A percentile compares a stretch with the other conserved stretches of the same genome.
Conservation (phyloP, 2,329 filamentous ascomycete species). For the Penicillium rolfsii region DNA sequence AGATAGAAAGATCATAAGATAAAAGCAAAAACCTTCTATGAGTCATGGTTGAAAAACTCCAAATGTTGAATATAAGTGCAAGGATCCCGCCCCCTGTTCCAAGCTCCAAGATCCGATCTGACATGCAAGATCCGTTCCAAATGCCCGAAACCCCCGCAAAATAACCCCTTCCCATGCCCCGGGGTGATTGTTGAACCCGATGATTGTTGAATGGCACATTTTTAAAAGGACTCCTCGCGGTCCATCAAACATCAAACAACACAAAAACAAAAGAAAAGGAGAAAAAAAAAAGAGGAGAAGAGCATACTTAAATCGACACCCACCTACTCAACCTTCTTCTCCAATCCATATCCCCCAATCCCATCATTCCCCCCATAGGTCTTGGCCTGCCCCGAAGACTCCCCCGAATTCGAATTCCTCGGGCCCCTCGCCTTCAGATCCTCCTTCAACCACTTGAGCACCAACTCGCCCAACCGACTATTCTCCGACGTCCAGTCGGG, state of each 20-base stretch:
- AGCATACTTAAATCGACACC: neutral
- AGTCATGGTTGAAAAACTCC: slow-evolving; percentile 33
- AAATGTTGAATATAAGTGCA: slow-evolving; percentile 34
- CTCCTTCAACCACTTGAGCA: slow-evolving; percentile 81
- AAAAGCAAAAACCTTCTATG: slow-evolving; percentile 13
- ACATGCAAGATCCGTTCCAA: neutral
- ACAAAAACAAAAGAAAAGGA: neutral
- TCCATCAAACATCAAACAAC: slow-evolving; percentile 6
- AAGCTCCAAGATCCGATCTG: neutral
- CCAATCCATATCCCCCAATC: slow-evolving; percentile 66
- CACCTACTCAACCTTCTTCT: slow-evolving; percentile 45
- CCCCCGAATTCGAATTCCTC: slow-evolving; percentile 52
- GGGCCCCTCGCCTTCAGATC: slow-evolving; percentile 81
- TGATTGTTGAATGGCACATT: slow-evolving; percentile 32
- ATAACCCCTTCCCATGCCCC: slow-evolving; percentile 29
- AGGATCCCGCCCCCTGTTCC: neutral
- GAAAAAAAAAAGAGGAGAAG: neutral
- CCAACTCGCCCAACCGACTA: slow-evolving; percentile 81
- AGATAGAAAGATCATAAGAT: neutral
- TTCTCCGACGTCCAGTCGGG: slow-evolving; percentile 67
- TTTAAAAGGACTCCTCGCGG: slow-evolving; percentile 15
- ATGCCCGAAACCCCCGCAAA: slow-evolving; percentile 12
- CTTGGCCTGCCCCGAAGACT: slow-evolving; percentile 53
- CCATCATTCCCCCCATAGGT: slow-evolving; percentile 60
- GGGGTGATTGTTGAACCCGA: slow-evolving; percentile 36